These are phyloP conservation scores for Eutrema yunnanense DNA, from an alignment of 345 rosid genomes.

Conservation along the genomic window DNA sequence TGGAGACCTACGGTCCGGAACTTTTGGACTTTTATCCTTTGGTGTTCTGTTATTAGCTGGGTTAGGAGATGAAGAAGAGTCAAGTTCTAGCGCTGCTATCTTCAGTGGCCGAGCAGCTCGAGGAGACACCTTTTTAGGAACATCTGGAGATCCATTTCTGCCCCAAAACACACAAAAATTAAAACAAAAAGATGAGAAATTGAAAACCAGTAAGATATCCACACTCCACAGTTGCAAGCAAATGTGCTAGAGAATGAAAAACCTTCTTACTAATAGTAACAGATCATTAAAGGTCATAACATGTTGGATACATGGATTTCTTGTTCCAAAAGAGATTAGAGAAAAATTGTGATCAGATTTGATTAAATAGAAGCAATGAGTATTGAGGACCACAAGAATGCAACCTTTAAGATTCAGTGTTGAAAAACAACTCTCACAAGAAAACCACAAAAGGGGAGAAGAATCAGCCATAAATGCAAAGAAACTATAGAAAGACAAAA, in stretches of 20 bases:
- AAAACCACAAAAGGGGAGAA: conserved; percentile 21
- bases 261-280: background rate
- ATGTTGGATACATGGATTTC: background rate
- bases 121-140: conserved; percentile 67
- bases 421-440: conserved; percentile 11
- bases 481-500: conserved; percentile 12
- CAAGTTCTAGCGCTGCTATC: conserved; percentile 44
- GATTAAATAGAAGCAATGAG: background rate
- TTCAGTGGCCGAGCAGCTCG: conserved; percentile 72
- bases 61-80: conserved; percentile 46
- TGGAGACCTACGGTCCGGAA: conserved; percentile 65
- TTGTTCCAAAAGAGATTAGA: conserved; percentile 1
- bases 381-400: conserved; percentile 21
- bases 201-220: conserved; percentile 1
- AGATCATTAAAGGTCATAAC: background rate
- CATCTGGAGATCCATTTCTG: conserved; percentile 62
- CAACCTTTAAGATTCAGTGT: conserved; percentile 19
- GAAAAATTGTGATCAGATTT: background rate
- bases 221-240: conserved; percentile 3
- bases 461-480: conserved; percentile 24
- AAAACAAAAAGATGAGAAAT: background rate
- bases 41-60: conserved; percentile 51
- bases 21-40: conserved; percentile 75
- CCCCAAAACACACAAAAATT: conserved; percentile 13
- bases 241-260: background rate